These are phyloP conservation scores for Aspergillus sojae DNA, from an alignment of 2,329 filamentous ascomycete genomes.

Conservation along the genomic window DNA sequence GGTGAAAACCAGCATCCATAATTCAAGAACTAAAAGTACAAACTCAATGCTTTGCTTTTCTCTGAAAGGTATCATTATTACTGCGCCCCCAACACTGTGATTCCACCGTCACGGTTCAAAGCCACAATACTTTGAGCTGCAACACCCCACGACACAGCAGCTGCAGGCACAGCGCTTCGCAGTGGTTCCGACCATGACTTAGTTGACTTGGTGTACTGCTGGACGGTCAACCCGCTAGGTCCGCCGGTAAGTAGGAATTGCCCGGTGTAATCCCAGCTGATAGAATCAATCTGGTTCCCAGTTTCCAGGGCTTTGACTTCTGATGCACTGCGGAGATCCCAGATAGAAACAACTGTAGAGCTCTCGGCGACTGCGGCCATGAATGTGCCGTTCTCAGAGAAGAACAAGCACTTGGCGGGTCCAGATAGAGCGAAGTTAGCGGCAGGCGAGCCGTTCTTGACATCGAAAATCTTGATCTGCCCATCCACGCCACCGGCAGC, in stretches of 20 bases:
- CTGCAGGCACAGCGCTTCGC: constrained; percentile 71
- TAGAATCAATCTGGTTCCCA: constrained; percentile 72
- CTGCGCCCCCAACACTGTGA: constrained; percentile 69
- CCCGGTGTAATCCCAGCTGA: constrained; percentile 92
- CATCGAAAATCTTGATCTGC: constrained; percentile 85
- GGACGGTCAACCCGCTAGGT: constrained; percentile 77
- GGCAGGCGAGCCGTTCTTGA: constrained; percentile 75
- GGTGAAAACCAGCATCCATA: constrained; percentile 3
- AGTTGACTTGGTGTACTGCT: constrained; percentile 82
- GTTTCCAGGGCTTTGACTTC: constrained; percentile 84
- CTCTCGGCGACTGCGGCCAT: constrained; percentile 80
- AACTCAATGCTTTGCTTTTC: constrained; percentile 12
- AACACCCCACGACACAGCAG: constrained; percentile 75
- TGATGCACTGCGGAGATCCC: constrained; percentile 85
- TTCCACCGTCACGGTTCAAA: constrained; percentile 72
- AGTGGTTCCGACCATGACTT: constrained; percentile 91
- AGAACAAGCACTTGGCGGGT: constrained; percentile 74
- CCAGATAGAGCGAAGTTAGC: constrained; percentile 69
- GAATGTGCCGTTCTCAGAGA: constrained; percentile 98
- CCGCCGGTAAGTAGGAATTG: constrained; percentile 88
- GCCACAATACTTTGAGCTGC: constrained; percentile 74
- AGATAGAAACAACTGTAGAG: constrained; percentile 79
- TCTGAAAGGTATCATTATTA: constrained; percentile 41
- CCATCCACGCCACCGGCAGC: constrained; percentile 79
- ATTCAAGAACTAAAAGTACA: constrained; percentile 12